Evolutionary conservation across 208 protist genomes (phyloP).

Genomic region (Acanthamoeba castellanii): DNA sequence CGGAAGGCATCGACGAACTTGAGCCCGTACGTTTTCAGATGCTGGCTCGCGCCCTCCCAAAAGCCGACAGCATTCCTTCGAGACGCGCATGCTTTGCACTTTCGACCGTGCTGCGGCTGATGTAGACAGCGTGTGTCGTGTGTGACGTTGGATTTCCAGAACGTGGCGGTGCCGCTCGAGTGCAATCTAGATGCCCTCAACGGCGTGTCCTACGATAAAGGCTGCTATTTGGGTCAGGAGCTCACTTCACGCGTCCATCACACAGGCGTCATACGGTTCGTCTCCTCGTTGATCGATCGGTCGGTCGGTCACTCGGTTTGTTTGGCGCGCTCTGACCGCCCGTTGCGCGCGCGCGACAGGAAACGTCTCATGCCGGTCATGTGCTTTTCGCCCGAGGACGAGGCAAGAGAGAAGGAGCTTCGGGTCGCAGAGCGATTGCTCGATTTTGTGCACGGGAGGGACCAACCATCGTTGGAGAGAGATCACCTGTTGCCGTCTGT

Average conservation of each 20-base stretch:
- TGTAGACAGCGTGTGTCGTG: background rate
- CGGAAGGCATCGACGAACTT: slow-evolving; percentile 10
- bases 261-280: slow-evolving; percentile 92
- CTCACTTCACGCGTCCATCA: slow-evolving; percentile 96
- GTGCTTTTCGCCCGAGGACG: background rate
- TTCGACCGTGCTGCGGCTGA: background rate
- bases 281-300: no score
- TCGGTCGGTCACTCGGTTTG: no score
- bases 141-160: background rate
- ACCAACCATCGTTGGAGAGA: background rate
- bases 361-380: background rate
- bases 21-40: background rate
- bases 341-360: background rate
- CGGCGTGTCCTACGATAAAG: slow-evolving; percentile 95
- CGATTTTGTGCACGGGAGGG: background rate
- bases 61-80: no score
- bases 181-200: slow-evolving; percentile 94
- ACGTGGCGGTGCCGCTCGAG: slow-evolving; percentile 87
- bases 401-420: background rate
- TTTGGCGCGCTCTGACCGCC: no score
- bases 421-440: background rate
- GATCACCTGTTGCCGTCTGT: background rate
- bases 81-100: no score
- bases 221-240: slow-evolving; percentile 97
- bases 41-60: no score